These are phyloP conservation scores for Candida glaebosa DNA, from an alignment of 805 yeast species.

Conservation along the genomic window DNA sequence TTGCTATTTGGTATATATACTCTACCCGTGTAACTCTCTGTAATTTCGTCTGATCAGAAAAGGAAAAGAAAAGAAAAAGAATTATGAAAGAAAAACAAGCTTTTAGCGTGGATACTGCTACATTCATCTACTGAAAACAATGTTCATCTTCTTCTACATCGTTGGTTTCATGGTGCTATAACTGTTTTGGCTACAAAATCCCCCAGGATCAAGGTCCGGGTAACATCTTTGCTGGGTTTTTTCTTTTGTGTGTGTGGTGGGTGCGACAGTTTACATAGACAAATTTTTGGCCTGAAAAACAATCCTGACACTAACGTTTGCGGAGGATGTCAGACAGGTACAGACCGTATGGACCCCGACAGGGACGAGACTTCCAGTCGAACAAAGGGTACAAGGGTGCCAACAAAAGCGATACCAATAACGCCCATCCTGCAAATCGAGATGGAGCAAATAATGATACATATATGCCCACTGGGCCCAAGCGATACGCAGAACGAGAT, in stretches of 20 bases:
- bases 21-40: conserved; percentile 1
- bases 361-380: conserved; percentile 4
- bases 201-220: too few relatives aligned
- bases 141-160: too few relatives aligned
- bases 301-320: too few relatives aligned
- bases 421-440: background rate
- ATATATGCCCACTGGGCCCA: conserved; percentile 16
- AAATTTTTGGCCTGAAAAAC: too few relatives aligned
- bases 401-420: background rate
- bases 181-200: too few relatives aligned
- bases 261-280: background rate
- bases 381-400: background rate
- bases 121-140: too few relatives aligned
- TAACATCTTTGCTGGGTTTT: background rate
- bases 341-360: conserved; percentile 17
- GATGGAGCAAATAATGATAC: conserved; percentile 6
- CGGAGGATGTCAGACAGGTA: conserved; percentile 34
- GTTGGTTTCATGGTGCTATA: too few relatives aligned
- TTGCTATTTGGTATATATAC: conserved; percentile 1
- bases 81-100: too few relatives aligned
- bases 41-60: background rate
- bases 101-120: too few relatives aligned
- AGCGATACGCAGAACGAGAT: conserved; percentile 21
- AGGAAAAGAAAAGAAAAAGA: too few relatives aligned
- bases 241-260: too few relatives aligned